These are phyloP conservation scores for Simmondsia chinensis DNA, from an alignment of 148 eudicot genomes.

Conservation along the genomic window DNA sequence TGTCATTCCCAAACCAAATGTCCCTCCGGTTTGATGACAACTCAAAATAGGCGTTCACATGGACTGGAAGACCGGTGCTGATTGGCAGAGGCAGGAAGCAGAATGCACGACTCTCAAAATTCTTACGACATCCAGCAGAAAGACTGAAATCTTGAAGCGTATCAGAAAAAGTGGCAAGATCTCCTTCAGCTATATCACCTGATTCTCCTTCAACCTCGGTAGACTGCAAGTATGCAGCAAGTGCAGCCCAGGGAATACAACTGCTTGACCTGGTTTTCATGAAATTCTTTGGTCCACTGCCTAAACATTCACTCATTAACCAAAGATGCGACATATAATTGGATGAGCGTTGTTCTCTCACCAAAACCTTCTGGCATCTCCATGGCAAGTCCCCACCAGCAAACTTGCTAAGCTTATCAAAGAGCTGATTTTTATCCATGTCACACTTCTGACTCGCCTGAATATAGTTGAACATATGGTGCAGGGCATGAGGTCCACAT, in stretches of 20 bases:
- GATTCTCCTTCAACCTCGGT: constrained; percentile 28
- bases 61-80: constrained; percentile 82
- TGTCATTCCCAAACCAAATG: constrained; percentile 99
- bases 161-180: constrained; percentile 19
- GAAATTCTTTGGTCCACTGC: constrained; percentile 36
- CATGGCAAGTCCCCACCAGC: constrained; percentile 55
- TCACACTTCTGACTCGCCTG: constrained; percentile 42
- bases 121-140: constrained; percentile 21
- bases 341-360: constrained; percentile 51
- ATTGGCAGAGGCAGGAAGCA: constrained; percentile 96
- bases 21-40: constrained; percentile 96
- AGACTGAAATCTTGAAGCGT: constrained; percentile 20
- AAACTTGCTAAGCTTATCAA: constrained; percentile 57
- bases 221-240: constrained; percentile 68
- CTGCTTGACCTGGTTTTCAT: constrained; percentile 39
- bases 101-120: constrained; percentile 94
- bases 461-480: constrained; percentile 48
- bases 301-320: constrained; percentile 88
- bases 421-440: constrained; percentile 51
- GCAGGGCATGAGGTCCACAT: constrained; percentile 37
- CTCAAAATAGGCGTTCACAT: constrained; percentile 92
- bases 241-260: constrained; percentile 84
- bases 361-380: constrained; percentile 72
- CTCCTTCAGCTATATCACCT: constrained; percentile 22
- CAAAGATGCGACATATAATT: constrained; percentile 50